phyloP scores from a whole-genome alignment of 345 rosid genomes.

The Melaleuca alternifolia region DNA sequence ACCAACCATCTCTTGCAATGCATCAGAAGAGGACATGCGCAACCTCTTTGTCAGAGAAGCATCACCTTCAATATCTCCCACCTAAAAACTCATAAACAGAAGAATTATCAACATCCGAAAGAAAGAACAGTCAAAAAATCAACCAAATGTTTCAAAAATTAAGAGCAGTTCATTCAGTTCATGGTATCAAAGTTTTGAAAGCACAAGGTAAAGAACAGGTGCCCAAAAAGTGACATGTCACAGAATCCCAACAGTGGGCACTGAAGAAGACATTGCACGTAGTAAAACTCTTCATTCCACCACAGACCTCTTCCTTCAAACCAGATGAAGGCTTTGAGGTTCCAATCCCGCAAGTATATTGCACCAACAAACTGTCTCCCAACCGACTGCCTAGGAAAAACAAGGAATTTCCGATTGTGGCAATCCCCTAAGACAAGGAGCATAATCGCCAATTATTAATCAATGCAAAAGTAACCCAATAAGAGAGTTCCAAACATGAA shows the following conservation, averaged over 20 bases:
- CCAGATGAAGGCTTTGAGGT: constrained; percentile 49
- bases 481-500: constrained; percentile 1
- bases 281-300: neutral
- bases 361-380: constrained; percentile 98
- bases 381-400: constrained; percentile 89
- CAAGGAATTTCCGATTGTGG: constrained; percentile 68
- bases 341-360: constrained; percentile 59
- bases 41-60: constrained; percentile 64
- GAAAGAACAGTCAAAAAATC: neutral
- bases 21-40: constrained; percentile 69
- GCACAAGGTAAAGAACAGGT: neutral
- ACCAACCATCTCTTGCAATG: constrained; percentile 75
- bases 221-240: neutral
- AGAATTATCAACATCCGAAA: neutral
- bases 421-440: constrained; percentile 54
- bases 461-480: constrained; percentile 1
- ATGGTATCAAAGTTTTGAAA: neutral
- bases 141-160: neutral
- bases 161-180: neutral
- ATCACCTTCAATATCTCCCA: constrained; percentile 90
- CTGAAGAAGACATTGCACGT: neutral
- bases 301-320: constrained; percentile 75
- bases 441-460: neutral
- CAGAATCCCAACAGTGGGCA: neutral
- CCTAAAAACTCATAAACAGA: constrained; percentile 26